Evolutionary conservation across 2,329 filamentous ascomycete genomes (phyloP).

Genomic region (Didymella keratinophila): DNA sequence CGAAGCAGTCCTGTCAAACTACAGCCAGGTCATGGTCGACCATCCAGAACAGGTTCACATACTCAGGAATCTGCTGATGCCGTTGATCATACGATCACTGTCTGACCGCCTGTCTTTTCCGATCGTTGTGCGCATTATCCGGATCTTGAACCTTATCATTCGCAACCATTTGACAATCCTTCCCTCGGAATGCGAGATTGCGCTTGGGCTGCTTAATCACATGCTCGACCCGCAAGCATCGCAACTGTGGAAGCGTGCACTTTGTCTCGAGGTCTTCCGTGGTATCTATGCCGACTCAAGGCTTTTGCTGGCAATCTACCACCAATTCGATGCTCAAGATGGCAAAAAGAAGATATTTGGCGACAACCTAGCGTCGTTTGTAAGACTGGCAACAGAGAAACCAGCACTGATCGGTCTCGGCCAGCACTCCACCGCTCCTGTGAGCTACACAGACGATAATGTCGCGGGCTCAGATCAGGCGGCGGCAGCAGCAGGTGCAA

Average conservation of each 20-base stretch:
- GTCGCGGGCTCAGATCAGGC: constrained; percentile 77
- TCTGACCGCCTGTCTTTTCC: constrained; percentile 82
- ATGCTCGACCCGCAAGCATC: constrained; percentile 84
- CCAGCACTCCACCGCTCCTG: constrained; percentile 84
- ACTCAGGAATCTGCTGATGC: constrained; percentile 79
- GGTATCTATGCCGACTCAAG: constrained; percentile 83
- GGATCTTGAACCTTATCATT: constrained; percentile 83
- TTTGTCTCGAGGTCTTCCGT: constrained; percentile 91
- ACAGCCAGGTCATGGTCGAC: constrained; percentile 77
- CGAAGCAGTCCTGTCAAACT: constrained; percentile 86
- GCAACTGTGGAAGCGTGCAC: constrained; percentile 81
- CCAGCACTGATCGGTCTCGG: constrained; percentile 87
- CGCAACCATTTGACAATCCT: constrained; percentile 79
- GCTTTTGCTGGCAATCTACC: constrained; percentile 80
- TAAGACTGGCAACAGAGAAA: constrained; percentile 91
- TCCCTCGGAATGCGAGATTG: constrained; percentile 80
- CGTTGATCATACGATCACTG: constrained; percentile 78
- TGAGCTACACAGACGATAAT: constrained; percentile 63
- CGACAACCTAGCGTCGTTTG: constrained; percentile 84
- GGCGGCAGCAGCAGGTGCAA: constrained; percentile 86
- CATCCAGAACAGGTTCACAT: constrained; percentile 85
- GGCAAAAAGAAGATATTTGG: constrained; percentile 79
- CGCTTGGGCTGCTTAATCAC: constrained; percentile 81
- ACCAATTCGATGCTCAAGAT: constrained; percentile 76
- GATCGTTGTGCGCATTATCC: constrained; percentile 79